Percentiles rank a stretch among this genome's conserved stretches.
Evolutionary conservation across 805 yeast species (phyloP).

Genomic region (Metschnikowia similis): DNA sequence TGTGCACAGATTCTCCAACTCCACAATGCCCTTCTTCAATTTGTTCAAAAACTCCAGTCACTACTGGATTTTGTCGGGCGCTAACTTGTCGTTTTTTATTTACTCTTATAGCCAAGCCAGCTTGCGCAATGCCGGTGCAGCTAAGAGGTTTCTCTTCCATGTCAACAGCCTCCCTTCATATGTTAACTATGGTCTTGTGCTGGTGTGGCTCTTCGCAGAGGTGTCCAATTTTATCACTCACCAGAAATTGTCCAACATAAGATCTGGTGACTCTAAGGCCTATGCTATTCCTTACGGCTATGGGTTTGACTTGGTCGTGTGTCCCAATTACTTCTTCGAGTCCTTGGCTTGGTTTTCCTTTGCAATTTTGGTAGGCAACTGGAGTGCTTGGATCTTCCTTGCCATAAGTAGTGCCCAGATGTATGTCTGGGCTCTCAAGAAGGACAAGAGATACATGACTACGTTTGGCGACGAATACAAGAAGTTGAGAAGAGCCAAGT

Average conservation of each 20-base stretch:
- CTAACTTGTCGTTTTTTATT: constrained; percentile 44
- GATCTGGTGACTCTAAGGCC: constrained; percentile 49
- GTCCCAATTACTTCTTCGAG: constrained; percentile 95
- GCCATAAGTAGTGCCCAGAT: constrained; percentile 73
- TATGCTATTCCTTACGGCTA: constrained; percentile 79
- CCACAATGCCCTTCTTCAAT: constrained; percentile 89
- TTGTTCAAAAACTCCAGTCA: constrained; percentile 86
- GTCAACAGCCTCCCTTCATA: constrained; percentile 38
- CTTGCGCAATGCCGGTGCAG: constrained; percentile 14
- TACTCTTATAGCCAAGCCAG: constrained; percentile 27
- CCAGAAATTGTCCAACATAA: constrained; percentile 54
- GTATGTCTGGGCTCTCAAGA: constrained; percentile 89
- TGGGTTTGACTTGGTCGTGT: constrained; percentile 74
- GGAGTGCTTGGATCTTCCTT: constrained; percentile 70
- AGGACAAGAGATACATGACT: constrained; percentile 61
- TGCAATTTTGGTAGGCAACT: constrained; percentile 69
- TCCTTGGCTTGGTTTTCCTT: constrained; percentile 67
- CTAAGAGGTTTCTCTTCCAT: constrained; percentile 37
- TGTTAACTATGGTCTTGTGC: constrained; percentile 32
- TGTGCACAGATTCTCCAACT: constrained; percentile 79
- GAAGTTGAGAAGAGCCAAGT: constrained; percentile 63
- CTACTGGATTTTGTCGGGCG: constrained; percentile 91
- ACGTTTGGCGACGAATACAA: constrained; percentile 79
- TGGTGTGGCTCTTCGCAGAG: constrained; percentile 57
- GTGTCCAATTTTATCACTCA: constrained; percentile 72